Percentiles rank a stretch among this genome's conserved stretches.
These are phyloP conservation scores for Plicaturopsis crispa DNA, from an alignment of 768 basidiomycete genomes.

Conservation along the genomic window DNA sequence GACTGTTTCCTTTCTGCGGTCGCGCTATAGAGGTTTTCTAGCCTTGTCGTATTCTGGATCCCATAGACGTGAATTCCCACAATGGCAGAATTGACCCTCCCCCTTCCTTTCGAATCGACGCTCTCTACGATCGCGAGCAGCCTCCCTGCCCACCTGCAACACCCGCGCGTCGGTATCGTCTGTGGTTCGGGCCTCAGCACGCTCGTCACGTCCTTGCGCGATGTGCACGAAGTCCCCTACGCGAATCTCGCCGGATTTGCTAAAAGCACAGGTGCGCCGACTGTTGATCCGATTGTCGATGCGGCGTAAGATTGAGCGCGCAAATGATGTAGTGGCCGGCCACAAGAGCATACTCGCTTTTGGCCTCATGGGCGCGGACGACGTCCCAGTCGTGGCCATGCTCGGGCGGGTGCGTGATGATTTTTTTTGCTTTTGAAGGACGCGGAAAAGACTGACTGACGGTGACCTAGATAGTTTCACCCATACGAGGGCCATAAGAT, in stretches of 20 bases:
- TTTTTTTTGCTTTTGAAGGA: background rate
- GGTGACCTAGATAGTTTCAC: conserved; percentile 51
- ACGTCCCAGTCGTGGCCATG: conserved; percentile 85
- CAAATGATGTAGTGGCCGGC: conserved; percentile 49
- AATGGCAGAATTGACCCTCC: too few species aligned
- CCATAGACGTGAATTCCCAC: too few species aligned
- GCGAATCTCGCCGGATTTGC: conserved; percentile 64
- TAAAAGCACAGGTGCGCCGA: conserved; percentile 59
- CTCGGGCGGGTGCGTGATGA: conserved; percentile 61
- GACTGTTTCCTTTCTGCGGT: too few species aligned
- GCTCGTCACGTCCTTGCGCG: conserved; percentile 52
- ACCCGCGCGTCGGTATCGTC: conserved; percentile 74
- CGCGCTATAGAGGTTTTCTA: too few species aligned
- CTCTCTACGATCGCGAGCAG: background rate
- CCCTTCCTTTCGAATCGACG: background rate
- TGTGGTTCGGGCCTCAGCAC: conserved; percentile 84
- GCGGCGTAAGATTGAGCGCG: background rate
- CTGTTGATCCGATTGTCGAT: conserved; percentile 1
- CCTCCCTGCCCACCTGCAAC: conserved; percentile 29
- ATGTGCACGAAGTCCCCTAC: conserved; percentile 58
- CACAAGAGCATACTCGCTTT: conserved; percentile 79
- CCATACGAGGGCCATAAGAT: conserved; percentile 79
- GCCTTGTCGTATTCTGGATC: too few species aligned
- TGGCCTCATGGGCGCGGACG: conserved; percentile 52
- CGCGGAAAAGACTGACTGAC: conserved; percentile 1